Percentiles rank a stretch among this genome's conserved stretches.
phyloP scores from a whole-genome alignment of 805 yeast genomes.

The Myxozyma nipponensis region DNA sequence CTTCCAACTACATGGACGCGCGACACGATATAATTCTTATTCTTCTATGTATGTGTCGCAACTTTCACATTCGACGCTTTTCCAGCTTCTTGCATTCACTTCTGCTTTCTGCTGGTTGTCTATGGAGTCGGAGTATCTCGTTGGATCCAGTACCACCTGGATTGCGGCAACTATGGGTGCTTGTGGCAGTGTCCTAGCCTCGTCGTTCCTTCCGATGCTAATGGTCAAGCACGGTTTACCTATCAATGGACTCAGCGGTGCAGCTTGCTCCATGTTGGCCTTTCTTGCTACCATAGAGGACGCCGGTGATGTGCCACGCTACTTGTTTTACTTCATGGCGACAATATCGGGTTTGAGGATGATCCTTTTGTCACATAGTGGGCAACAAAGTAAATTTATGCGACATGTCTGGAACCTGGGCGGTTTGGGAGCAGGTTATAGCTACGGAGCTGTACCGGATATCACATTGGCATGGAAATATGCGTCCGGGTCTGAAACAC shows the following conservation, averaged over 20 bases:
- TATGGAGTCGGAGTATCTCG: conserved; percentile 22
- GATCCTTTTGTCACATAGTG: conserved; percentile 6
- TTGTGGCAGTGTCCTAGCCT: conserved; percentile 7
- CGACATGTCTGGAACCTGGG: conserved; percentile 10
- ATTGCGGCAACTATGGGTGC: conserved; percentile 14
- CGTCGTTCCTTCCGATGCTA: conserved; percentile 11
- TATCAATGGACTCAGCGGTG: conserved; percentile 14
- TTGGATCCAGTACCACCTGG: conserved; percentile 8
- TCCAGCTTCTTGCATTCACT: conserved; percentile 10
- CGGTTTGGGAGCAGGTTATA: conserved; percentile 12
- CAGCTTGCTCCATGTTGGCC: conserved; percentile 20
- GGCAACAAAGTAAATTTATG: conserved; percentile 5
- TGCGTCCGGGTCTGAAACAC: background rate
- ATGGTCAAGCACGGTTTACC: conserved; percentile 7
- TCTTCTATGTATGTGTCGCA: conserved; percentile 11
- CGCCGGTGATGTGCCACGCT: conserved; percentile 24
- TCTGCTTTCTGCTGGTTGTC: conserved; percentile 14
- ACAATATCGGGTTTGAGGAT: conserved; percentile 7
- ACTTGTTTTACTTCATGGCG: conserved; percentile 3
- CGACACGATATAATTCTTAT: conserved; percentile 5
- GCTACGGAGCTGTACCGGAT: conserved; percentile 15
- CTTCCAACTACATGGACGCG: background rate
- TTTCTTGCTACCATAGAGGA: conserved; percentile 20
- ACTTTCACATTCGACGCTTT: conserved; percentile 7
- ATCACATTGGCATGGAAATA: background rate